Percentiles rank a stretch among this genome's conserved stretches.
These are phyloP conservation scores for Vachellia collinsii DNA, from an alignment of 306 rosid species.

Conservation along the genomic window DNA sequence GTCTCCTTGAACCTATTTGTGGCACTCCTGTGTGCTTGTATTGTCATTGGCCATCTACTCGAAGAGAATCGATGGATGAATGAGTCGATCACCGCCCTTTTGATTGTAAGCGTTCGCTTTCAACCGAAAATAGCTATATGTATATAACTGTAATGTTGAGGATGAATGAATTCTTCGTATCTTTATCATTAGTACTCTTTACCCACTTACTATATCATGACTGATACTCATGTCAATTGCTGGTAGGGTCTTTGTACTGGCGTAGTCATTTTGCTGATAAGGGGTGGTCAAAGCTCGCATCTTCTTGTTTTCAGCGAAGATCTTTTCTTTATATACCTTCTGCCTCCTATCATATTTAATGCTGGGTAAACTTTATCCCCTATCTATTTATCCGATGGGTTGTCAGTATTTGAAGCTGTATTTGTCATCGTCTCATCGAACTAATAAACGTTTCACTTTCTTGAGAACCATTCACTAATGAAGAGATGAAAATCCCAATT, in stretches of 20 bases:
- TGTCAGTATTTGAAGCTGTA: not conserved
- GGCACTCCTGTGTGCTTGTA: slow-evolving; percentile 89
- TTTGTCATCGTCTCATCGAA: not conserved
- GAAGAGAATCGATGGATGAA: slow-evolving; percentile 95
- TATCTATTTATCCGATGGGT: not conserved
- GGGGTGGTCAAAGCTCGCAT: slow-evolving; percentile 86
- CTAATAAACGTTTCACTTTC: not conserved
- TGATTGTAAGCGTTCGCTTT: slow-evolving; percentile 67
- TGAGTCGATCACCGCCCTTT: slow-evolving; percentile 92
- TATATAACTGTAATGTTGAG: not conserved
- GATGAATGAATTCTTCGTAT: not conserved
- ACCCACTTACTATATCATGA: not conserved
- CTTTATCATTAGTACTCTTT: not conserved
- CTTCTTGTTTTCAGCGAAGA: slow-evolving; percentile 94
- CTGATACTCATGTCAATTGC: not conserved
- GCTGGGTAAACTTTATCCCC: slow-evolving; percentile 70
- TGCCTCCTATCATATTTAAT: slow-evolving; percentile 96
- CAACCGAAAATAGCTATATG: not conserved
- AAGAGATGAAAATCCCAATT: not conserved
- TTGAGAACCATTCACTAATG: not conserved
- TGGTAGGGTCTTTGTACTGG: slow-evolving; percentile 85
- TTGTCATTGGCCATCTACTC: slow-evolving; percentile 94
- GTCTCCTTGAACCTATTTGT: slow-evolving; percentile 89
- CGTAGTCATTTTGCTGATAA: slow-evolving; percentile 72
- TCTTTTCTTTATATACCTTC: slow-evolving; percentile 91